Evolutionary conservation across 495 filamentous ascomycete species (phyloP), one percentile per base, ranked within the genome.

Genomic region (Hypoxylon fuscum): DNA sequence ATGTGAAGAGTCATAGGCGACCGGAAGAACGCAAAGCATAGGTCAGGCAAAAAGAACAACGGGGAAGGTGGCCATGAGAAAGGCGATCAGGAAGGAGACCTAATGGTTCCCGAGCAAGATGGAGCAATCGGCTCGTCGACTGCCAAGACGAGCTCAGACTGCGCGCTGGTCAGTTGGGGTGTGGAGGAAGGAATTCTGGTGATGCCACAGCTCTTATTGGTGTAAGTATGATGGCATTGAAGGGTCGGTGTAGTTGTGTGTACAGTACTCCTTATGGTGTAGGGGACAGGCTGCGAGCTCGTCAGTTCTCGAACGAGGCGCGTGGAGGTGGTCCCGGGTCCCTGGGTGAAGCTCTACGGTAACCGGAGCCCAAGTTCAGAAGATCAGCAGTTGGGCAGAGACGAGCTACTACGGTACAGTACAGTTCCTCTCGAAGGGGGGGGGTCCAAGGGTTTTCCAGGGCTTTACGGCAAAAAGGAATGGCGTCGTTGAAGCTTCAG

Each of bases 321-420:
- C 64, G 64, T 67, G 64, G 59, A 66, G 63, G 64, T 54, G 59
- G 64, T 63, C 54, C 64, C 64, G 50, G 64, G 58, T 62, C 45
- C 64, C 64, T 63, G 64, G 64, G 54, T 67, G 64, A 67, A 69
- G 66, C 66, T 69, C 45, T 66, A 50, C 51, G 44, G 49, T 59
- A n/a, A n/a, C 50, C 58, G 54, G 68, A 67, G 71, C 71, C 71
- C 71, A 69, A 73, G 47, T 58, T 56, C 58, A 68, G 63, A 68
- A 69, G 71, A 73, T 73, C 71, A 73, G 68, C 68, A 71, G 71
- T 73, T 73, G 71, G 71, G 71, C 71, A 73, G 65, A 59, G 65
- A 73, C 58, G 54, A 58, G 54, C 52, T 62, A 55, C 66, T 57
- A 58, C 57, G 55, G 51, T 56, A 57, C 57, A 21, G 57, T 62